These are phyloP conservation scores for Rhynchosporium secalis DNA, from an alignment of 2,329 filamentous ascomycete species.

Conservation along the genomic window DNA sequence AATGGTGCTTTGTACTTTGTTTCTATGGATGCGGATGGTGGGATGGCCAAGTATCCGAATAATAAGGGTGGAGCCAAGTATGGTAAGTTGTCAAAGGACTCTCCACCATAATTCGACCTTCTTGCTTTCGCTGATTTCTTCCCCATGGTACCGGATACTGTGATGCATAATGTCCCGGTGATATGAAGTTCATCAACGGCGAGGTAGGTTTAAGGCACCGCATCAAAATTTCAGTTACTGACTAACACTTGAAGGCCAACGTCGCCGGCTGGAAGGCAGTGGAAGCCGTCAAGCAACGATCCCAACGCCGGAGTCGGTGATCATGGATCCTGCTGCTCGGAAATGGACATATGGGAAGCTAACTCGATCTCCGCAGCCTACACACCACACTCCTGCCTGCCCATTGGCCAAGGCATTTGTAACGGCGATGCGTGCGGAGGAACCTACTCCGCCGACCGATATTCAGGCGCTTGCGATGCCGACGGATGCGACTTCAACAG, in stretches of 20 bases:
- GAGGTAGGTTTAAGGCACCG: slow-evolving; percentile 40
- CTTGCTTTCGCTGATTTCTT: background rate
- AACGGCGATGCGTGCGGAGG: slow-evolving; percentile 45
- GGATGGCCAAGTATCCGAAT: slow-evolving; percentile 49
- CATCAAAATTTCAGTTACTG: background rate
- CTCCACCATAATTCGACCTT: background rate
- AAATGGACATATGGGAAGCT: slow-evolving; percentile 68
- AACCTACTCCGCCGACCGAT: slow-evolving; percentile 43
- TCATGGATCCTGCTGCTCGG: slow-evolving; percentile 62
- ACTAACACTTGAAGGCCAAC: slow-evolving; percentile 46
- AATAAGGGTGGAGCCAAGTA: slow-evolving; percentile 60
- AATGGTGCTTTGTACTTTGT: slow-evolving; percentile 71
- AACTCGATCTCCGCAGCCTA: slow-evolving; percentile 57
- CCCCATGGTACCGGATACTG: slow-evolving; percentile 56
- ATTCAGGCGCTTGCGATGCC: slow-evolving; percentile 57
- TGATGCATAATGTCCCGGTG: slow-evolving; percentile 57
- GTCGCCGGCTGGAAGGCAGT: slow-evolving; percentile 56
- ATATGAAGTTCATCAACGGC: slow-evolving; percentile 56
- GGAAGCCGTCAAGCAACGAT: slow-evolving; percentile 47
- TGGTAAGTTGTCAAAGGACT: slow-evolving; percentile 40
- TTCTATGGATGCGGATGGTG: slow-evolving; percentile 64
- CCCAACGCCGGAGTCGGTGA: slow-evolving; percentile 52
- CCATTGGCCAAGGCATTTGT: slow-evolving; percentile 45
- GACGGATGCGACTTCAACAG: slow-evolving; percentile 63
- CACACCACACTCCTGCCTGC: slow-evolving; percentile 58